Conservation (phyloP, 2,329 filamentous ascomycete species). For the Seiridium unicorne region DNA sequence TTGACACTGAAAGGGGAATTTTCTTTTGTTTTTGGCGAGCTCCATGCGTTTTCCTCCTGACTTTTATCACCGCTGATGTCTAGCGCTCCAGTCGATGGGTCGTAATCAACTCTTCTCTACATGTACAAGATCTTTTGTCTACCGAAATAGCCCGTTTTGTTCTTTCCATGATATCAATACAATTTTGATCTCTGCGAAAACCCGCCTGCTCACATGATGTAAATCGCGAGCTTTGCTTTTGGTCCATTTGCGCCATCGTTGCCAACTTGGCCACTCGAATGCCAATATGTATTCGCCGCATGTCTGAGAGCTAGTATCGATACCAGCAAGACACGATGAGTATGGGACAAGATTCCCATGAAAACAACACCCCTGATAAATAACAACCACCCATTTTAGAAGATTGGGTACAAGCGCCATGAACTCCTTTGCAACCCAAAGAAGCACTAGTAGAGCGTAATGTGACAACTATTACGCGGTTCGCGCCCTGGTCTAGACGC, state of each 20-base stretch:
- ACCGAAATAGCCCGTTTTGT: not conserved
- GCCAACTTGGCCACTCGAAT: too few species aligned
- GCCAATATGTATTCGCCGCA: too few species aligned
- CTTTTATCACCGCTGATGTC: not conserved
- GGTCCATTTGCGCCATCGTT: too few species aligned
- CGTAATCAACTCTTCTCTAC: constrained; percentile 10
- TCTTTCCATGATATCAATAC: not conserved
- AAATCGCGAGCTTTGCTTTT: not conserved
- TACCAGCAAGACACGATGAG: too few species aligned
- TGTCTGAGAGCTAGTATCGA: too few species aligned
- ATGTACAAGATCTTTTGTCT: constrained; percentile 13
- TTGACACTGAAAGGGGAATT: constrained; percentile 2
- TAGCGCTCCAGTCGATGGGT: not conserved
- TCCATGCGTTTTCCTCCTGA: not conserved
- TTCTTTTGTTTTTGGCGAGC: constrained; percentile 6
- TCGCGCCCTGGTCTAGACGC: not conserved
- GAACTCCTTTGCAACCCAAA: constrained; percentile 8
- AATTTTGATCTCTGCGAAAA: constrained; percentile 9
- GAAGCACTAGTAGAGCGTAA: not conserved
- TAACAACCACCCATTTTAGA: not conserved
- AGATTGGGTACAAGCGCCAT: not conserved
- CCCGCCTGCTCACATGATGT: not conserved
- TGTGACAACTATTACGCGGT: not conserved
- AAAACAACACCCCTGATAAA: not conserved
- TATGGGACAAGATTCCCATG: not conserved